These are phyloP conservation scores for Auricularia cornea DNA, from an alignment of 768 basidiomycete species.

Conservation along the genomic window DNA sequence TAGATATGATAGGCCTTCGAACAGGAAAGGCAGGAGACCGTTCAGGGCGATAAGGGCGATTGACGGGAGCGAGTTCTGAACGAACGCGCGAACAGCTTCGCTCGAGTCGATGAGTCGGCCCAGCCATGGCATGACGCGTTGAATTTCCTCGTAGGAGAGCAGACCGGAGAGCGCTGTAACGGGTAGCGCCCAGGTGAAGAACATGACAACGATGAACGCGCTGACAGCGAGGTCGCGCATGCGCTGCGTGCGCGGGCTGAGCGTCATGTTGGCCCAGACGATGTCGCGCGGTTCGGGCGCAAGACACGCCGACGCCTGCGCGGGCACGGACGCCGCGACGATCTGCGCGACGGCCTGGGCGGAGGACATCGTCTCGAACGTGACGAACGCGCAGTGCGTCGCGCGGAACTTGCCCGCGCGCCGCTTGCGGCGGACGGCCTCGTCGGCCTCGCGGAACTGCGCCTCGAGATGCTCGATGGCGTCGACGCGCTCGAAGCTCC, in stretches of 20 bases:
- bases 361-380: conserved; percentile 91
- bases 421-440: conserved; percentile 68
- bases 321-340: conserved; percentile 63
- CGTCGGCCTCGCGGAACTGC: conserved; percentile 74
- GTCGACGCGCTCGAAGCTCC: conserved; percentile 62
- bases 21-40: conserved; percentile 75
- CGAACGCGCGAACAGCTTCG: conserved; percentile 71
- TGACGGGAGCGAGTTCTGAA: conserved; percentile 91
- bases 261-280: conserved; percentile 85
- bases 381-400: conserved; percentile 85
- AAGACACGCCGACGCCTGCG: conserved; percentile 55
- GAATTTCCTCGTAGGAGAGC: conserved; percentile 89
- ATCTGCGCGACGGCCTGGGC: conserved; percentile 91
- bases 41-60: conserved; percentile 88
- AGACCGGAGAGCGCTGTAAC: conserved; percentile 80
- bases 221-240: conserved; percentile 68
- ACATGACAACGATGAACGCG: conserved; percentile 55
- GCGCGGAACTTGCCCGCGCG: conserved; percentile 67
- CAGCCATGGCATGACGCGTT: conserved; percentile 82
- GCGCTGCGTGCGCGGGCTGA: conserved; percentile 47
- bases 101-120: conserved; percentile 77
- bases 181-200: conserved; percentile 91
- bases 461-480: conserved; percentile 82
- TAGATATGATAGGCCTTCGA: conserved; percentile 91
- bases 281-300: conserved; percentile 96